Evolutionary conservation across 1,139 yeast genomes (phyloP), one percentile per base, ranked within the genome.

Genomic region (Diutina siamensis): DNA sequence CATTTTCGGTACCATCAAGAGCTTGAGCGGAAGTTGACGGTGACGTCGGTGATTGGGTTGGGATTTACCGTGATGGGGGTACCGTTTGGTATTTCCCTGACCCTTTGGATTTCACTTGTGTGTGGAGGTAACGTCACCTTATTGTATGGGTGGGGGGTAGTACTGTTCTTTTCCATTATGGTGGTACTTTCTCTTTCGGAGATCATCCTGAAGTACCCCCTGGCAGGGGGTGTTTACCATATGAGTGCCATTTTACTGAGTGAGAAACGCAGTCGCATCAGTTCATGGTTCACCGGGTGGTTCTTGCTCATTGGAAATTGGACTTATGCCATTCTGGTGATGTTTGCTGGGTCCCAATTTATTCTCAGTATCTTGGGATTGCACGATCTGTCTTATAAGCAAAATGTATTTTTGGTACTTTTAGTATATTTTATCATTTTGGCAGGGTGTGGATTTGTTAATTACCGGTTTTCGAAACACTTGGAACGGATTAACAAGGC

Each of bases 251-350:
- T 83, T 48, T 61, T 83, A 42, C 79, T 87, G 34, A 74, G 73
- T 47, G 75, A 75, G 4, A 67, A 66, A 45, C 75, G 76, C 50
- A 72, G 83, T 5, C 59, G 72, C 44, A 58, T 74, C 3, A 65
- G 78, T 46, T 78, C 86, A 4, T 83, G 89, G 88, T 76, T 74
- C 55, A 81, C 86, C 0, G 92, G 92, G 0, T 83, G 89, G 84
- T 72, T 79, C 50, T 63, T 82, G 46, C 65, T 83, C 25, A 70
- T 83, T 22, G 92, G 94, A 0, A 82, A 80, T 54, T 78, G 88
- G 84, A 74, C 86, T 1, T 82, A 80, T 73, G 78, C 83, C 47
- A 77, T 81, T 5, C 78, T 86, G 50, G 79, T 81, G 48, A 71
- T 83, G 47, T 83, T 80, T 62, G 80, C 85, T 1, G 94, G 89